phyloP scores from a whole-genome alignment of 805 yeast genomes.

The Candida orba region DNA sequence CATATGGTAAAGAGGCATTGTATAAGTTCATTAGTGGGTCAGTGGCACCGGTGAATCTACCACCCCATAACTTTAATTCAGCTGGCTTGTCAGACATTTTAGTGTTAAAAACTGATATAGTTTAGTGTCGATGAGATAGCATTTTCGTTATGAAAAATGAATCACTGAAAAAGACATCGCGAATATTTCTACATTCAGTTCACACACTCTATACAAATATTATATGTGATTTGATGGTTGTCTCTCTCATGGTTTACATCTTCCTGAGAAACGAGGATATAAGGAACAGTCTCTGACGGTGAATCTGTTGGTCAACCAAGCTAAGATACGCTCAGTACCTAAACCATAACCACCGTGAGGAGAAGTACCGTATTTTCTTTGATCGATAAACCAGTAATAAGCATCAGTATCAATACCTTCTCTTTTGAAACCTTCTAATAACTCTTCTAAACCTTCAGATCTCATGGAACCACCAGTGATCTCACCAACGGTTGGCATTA shows the following conservation, averaged over 20 bases:
- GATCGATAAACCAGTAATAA: conserved; percentile 95
- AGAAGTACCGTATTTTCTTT: conserved; percentile 93
- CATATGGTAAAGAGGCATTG: conserved; percentile 95
- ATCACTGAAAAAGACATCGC: too few species aligned
- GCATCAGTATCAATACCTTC: conserved; percentile 72
- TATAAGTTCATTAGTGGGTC: conserved; percentile 97
- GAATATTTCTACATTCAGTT: not conserved
- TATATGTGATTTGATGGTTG: too few species aligned
- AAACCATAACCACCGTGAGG: conserved; percentile 99
- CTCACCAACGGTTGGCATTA: conserved; percentile 99
- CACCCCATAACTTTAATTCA: conserved; percentile 91
- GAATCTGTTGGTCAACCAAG: conserved; percentile 96
- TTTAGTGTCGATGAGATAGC: not conserved
- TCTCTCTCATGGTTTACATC: conserved; percentile 81
- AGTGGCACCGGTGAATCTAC: conserved; percentile 93
- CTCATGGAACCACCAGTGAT: conserved; percentile 99
- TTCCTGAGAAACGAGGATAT: conserved; percentile 96
- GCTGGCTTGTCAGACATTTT: conserved; percentile 26
- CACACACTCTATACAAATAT: not conserved
- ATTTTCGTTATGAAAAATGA: not conserved
- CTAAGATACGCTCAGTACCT: conserved; percentile 96
- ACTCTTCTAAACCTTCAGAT: conserved; percentile 72
- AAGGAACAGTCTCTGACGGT: conserved; percentile 97
- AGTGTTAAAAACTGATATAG: not conserved
- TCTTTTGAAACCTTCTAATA: conserved; percentile 85